Evolutionary conservation across 2,329 filamentous ascomycete genomes (phyloP), one percentile per base, ranked within the genome.

Genomic region (Fusarium camptoceras): DNA sequence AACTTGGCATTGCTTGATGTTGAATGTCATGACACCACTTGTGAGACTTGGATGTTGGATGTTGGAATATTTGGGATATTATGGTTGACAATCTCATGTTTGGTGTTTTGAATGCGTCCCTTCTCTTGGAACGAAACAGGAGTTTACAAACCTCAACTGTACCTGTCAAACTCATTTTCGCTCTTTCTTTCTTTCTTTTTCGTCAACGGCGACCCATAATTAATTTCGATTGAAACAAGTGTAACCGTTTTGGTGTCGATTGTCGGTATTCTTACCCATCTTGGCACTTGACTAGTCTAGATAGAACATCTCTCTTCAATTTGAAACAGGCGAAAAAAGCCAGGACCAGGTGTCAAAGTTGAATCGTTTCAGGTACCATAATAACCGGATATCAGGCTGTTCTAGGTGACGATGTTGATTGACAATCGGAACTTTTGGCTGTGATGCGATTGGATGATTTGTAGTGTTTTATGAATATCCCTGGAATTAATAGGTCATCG

Each of bases 141-240:
- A 22, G n/a, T 34, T 11, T 20, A 53, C 22, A 53, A 53, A 42
- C 49, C 16, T 8, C 15, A 42, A 28, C 14, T 20, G 10, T 8
- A 12, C 34, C 22, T 28, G 14, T 28, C 48, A 37, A 37, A 51
- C 18, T n/a, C 11, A 22, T 18, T 24, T 16, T 41, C 24, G 6
- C 22, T 12, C 20, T 28, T 27, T 12, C 20, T 28, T 24, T 22
- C 28, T 6, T n/a, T 51, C 20, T 6, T 51, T 7, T 8, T 15
- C 7, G n/a, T 28, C 34, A 14, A 2, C 12, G 8, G 8, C 16
- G 7, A 22, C 14, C 57, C 57, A 62, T 27, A 63, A 8, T 34
- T 55, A 41, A 63, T 63, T 55, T 61, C 59, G 42, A 50, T 53
- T 61, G 37, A 61, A 61, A 61, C 59, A 18, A 42, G 22, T 11